A percentile compares a stretch with the other conserved stretches of the same genome.
Conservation (phyloP, 768 basidiomycete species). For the Mycena indigotica region DNA sequence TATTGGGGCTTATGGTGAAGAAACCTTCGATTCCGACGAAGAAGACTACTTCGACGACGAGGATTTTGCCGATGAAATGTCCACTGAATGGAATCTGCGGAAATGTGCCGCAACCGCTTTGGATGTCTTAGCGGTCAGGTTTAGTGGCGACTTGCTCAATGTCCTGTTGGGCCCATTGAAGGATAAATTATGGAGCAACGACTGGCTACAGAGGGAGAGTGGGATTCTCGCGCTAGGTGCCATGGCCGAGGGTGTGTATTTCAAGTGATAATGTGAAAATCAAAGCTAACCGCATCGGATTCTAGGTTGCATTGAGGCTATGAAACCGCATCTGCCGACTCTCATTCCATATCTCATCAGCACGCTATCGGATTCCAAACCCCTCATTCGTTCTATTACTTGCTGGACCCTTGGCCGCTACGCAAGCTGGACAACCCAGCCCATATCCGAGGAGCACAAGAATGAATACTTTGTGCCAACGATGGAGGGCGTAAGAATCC, state of each 20-base stretch:
- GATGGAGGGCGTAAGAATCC: constrained; percentile 83
- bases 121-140: constrained; percentile 94
- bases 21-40: constrained; percentile 81
- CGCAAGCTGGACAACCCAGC: constrained; percentile 94
- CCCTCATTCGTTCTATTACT: constrained; percentile 95
- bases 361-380: constrained; percentile 91
- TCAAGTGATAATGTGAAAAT: neutral
- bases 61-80: constrained; percentile 95
- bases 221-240: constrained; percentile 95
- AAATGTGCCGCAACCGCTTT: constrained; percentile 98
- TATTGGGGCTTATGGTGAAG: constrained; percentile 75
- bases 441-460: constrained; percentile 83
- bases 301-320: constrained; percentile 91
- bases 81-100: constrained; percentile 97
- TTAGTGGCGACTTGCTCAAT: constrained; percentile 85
- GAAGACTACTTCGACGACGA: constrained; percentile 88
- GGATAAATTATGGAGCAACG: constrained; percentile 87
- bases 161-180: constrained; percentile 88
- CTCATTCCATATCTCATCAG: constrained; percentile 92
- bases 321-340: constrained; percentile 92
- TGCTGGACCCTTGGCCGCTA: constrained; percentile 99
- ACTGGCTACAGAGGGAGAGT: constrained; percentile 95
- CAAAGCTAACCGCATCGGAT: constrained; percentile 9
- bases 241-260: constrained; percentile 88
- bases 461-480: constrained; percentile 92